These are phyloP conservation scores for Phytophthora hibernalis DNA, from an alignment of 352 stramenopile genomes.

Conservation along the genomic window DNA sequence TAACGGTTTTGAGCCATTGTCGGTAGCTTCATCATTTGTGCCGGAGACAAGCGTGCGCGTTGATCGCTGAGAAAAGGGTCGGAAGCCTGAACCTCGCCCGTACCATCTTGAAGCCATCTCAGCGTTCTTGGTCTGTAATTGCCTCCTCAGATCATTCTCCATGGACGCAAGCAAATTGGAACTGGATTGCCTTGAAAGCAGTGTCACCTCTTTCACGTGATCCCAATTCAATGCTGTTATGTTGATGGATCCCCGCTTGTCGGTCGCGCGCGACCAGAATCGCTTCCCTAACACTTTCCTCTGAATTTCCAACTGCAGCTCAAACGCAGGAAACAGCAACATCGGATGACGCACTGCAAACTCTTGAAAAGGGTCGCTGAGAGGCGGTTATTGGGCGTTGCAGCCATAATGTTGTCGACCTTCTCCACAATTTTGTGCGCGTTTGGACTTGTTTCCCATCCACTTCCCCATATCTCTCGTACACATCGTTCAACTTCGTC, in stretches of 20 bases:
- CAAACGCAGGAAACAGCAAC: conserved; percentile 73
- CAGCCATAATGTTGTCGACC: conserved; percentile 55
- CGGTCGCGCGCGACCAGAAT: conserved; percentile 63
- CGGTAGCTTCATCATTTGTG: background rate
- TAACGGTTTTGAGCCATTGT: conserved; percentile 9
- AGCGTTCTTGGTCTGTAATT: conserved; percentile 23
- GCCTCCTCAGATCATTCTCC: conserved; percentile 38
- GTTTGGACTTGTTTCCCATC: conserved; percentile 57
- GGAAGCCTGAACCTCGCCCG: conserved; percentile 21
- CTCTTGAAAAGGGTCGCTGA: conserved; percentile 58
- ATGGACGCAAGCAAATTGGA: conserved; percentile 39
- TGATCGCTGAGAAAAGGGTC: conserved; percentile 13
- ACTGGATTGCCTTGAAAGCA: conserved; percentile 36
- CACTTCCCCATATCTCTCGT: conserved; percentile 63
- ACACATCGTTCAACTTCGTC: conserved; percentile 57
- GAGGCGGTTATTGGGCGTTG: conserved; percentile 42
- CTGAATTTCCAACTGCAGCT: conserved; percentile 72
- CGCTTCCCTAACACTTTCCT: conserved; percentile 60
- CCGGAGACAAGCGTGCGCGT: conserved; percentile 19
- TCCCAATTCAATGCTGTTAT: conserved; percentile 48
- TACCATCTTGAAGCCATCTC: conserved; percentile 15
- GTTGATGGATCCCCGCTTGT: conserved; percentile 46
- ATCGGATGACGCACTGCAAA: conserved; percentile 67
- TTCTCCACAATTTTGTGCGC: conserved; percentile 70
- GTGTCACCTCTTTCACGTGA: conserved; percentile 39